Evolutionary conservation across 805 yeast species (phyloP), one percentile per base, ranked within the genome.

Genomic region (Huiozyma sinensis): DNA sequence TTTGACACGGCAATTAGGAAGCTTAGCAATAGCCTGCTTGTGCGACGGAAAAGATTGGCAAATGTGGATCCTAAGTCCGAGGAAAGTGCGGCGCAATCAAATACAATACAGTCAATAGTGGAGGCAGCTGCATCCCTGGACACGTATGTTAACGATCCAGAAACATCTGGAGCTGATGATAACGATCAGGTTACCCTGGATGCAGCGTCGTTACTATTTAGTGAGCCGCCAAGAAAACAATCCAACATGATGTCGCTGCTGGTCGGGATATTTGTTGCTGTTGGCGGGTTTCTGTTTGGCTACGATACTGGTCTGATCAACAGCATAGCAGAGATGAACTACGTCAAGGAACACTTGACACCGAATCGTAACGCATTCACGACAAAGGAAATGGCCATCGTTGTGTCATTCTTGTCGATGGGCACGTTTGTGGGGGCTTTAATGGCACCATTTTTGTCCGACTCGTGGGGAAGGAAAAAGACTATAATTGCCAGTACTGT

Each of bases 241-340:
- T 76, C 86, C 0, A 70, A 79, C 3, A 63, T 70, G 38, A 77
- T 81, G 72, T 86, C 94, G 4, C 61, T 83, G 32, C 65, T 74
- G 7, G 89, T 87, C 4, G 95, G 95, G 46, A 57, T 76, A 24
- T 79, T 86, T 47, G 90, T 92, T 8, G 94, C 95, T 10, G 74
- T 84, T n/a, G 95, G 95, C 28, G 96, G 95, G 0, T 83, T 87
- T 58, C 67, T 87, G 36, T 87, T 82, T 58, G 95, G 95, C 1
- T 88, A 84, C 58, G 95, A 87, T 61, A 87, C 96, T 0, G 95
- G 95, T 1, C 66, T 85, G 39, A 81, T 86, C 42, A 86, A 86
- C 58, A 86, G 85, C 48, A 66, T 87, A 6, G 58, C 82, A 43
- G 92, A 85, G 49, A 85, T 88, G 94, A 53, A 64, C 9, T 83